phyloP scores from a whole-genome alignment of 176 grass and related monocot genomes.

The Oryza meridionalis region DNA sequence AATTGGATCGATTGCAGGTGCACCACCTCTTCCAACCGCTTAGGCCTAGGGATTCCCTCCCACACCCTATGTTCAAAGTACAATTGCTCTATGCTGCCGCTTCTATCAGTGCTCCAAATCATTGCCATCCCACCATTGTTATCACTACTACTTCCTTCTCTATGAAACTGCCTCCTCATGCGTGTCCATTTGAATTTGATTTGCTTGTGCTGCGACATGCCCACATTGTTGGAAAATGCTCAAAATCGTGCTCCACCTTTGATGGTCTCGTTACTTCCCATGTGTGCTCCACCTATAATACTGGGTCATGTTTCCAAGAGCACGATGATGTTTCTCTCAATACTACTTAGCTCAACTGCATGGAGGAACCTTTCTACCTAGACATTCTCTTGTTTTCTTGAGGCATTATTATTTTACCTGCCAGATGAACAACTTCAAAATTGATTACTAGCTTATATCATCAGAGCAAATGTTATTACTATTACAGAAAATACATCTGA shows the following conservation, averaged over 20 bases:
- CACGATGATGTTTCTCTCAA: background rate
- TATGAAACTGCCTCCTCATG: background rate
- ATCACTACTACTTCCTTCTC: background rate
- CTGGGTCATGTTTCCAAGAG: background rate
- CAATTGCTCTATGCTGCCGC: background rate
- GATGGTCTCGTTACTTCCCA: background rate
- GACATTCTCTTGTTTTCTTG: background rate
- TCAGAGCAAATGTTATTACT: background rate
- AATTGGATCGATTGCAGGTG: background rate
- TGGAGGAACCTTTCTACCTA: background rate
- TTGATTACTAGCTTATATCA: background rate
- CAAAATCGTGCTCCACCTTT: background rate
- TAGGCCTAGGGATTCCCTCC: background rate
- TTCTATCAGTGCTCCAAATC: background rate
- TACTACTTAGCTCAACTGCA: background rate
- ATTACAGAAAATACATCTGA: background rate
- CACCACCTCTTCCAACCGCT: background rate
- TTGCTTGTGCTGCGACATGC: background rate
- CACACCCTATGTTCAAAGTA: background rate
- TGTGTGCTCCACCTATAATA: background rate
- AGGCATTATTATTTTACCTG: background rate
- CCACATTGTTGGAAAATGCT: background rate
- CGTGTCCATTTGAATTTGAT: background rate
- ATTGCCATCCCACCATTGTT: background rate
- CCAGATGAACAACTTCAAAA: conserved; percentile 1